phyloP scores from a whole-genome alignment of 306 rosid species.

The Lathyrus tuberosus region DNA sequence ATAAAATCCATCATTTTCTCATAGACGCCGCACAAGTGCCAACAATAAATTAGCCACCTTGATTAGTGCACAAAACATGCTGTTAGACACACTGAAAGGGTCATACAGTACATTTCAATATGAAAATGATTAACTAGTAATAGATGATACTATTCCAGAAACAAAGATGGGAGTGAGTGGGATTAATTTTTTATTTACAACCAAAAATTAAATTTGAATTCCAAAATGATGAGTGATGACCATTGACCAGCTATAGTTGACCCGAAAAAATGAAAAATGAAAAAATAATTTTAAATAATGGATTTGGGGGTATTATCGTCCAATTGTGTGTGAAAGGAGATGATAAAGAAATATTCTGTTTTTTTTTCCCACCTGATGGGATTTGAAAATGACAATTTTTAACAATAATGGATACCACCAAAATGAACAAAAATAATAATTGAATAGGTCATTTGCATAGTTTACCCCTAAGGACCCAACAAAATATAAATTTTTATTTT shows the following conservation, averaged over 20 bases:
- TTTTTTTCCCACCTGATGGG: not conserved
- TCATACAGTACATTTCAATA: slow-evolving; percentile 11
- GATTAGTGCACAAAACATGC: slow-evolving; percentile 23
- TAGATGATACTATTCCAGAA: slow-evolving; percentile 9
- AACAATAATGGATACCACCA: not conserved
- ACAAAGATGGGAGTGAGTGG: slow-evolving; percentile 11
- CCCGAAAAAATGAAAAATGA: not conserved
- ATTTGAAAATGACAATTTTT: not conserved
- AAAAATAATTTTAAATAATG: not conserved
- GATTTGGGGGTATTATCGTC: not conserved
- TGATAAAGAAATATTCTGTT: not conserved
- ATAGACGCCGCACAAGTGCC: not conserved
- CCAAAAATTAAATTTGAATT: slow-evolving; percentile 2
- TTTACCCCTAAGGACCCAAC: too few species aligned
- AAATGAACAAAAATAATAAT: slow-evolving; percentile 1
- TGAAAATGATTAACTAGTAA: slow-evolving; percentile 8
- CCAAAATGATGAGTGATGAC: slow-evolving; percentile 12
- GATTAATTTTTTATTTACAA: not conserved
- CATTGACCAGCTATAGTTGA: slow-evolving; percentile 10
- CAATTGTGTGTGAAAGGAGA: not conserved
- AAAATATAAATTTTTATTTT: too few species aligned
- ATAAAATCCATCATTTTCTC: not conserved
- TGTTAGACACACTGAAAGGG: not conserved
- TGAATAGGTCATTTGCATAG: not conserved
- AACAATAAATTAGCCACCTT: slow-evolving; percentile 31